Evolutionary conservation across 1,284 basidiomycete genomes (phyloP).

Genomic region (Trametes sp.): DNA sequence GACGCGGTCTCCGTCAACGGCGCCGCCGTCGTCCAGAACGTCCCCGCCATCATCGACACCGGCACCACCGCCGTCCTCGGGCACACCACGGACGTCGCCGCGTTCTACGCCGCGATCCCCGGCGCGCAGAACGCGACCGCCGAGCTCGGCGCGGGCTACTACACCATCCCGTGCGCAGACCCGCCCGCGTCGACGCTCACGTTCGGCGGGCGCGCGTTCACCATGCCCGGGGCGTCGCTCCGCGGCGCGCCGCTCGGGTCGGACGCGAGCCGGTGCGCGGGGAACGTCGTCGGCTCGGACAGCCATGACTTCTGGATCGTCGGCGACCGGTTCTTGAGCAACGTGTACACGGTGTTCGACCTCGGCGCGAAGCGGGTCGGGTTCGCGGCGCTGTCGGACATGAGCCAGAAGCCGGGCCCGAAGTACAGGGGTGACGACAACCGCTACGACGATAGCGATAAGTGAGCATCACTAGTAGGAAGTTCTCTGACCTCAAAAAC

Average conservation of each 20-base stretch:
- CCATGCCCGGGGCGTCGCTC: slow-evolving; percentile 32
- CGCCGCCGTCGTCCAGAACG: slow-evolving; percentile 6
- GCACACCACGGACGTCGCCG: slow-evolving; percentile 47
- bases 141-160: slow-evolving; percentile 28
- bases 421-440: neutral
- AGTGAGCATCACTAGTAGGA: no score
- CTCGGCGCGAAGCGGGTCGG: slow-evolving; percentile 34
- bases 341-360: slow-evolving; percentile 38
- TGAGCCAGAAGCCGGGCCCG: neutral
- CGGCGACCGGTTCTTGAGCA: slow-evolving; percentile 37
- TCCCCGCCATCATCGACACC: slow-evolving; percentile 47
- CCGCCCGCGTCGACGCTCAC: slow-evolving; percentile 30
- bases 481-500: no score
- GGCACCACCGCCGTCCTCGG: slow-evolving; percentile 57
- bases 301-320: slow-evolving; percentile 35
- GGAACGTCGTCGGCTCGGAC: slow-evolving; percentile 32
- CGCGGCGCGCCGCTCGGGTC: slow-evolving; percentile 27
- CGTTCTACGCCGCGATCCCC: slow-evolving; percentile 48
- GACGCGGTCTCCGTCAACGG: slow-evolving; percentile 31
- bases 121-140: slow-evolving; percentile 39
- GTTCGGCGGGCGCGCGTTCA: slow-evolving; percentile 33
- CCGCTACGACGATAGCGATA: no score
- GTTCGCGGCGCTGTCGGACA: slow-evolving; percentile 26
- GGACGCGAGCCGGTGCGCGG: slow-evolving; percentile 32
- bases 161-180: slow-evolving; percentile 37